phyloP scores from a whole-genome alignment of 2,329 filamentous ascomycete genomes.

The Graphiopsis chlorocephala region DNA sequence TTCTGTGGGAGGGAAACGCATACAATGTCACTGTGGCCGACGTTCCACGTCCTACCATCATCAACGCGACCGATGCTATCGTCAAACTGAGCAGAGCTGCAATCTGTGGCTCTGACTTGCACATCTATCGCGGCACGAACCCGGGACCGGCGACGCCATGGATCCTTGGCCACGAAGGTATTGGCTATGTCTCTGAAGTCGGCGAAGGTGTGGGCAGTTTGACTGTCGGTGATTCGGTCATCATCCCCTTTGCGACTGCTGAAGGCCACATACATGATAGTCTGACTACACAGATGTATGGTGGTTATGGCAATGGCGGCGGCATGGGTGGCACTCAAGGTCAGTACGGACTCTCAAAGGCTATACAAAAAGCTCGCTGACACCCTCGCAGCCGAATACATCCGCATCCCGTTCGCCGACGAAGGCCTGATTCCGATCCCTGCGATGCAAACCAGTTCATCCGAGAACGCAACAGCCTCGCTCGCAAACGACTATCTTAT shows the following conservation, averaged over 20 bases:
- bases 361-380: background rate
- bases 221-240: conserved; percentile 18
- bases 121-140: conserved; percentile 21
- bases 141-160: conserved; percentile 2
- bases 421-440: conserved; percentile 12
- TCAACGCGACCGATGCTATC: conserved; percentile 20
- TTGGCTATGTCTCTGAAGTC: conserved; percentile 19
- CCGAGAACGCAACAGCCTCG: conserved; percentile 8
- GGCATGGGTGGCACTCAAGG: conserved; percentile 11
- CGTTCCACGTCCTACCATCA: conserved; percentile 24
- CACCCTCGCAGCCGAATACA: conserved; percentile 18
- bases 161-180: conserved; percentile 19
- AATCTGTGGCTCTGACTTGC: conserved; percentile 21
- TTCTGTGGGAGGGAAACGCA: conserved; percentile 30
- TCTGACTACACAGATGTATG: conserved; percentile 10
- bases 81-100: conserved; percentile 19
- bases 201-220: conserved; percentile 15
- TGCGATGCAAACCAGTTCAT: background rate
- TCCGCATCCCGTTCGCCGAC: conserved; percentile 17
- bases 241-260: conserved; percentile 16
- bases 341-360: background rate
- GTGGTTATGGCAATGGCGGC: conserved; percentile 16
- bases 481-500: conserved; percentile 27
- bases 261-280: conserved; percentile 16
- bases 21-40: conserved; percentile 29